Evolutionary conservation across 495 filamentous ascomycete genomes (phyloP).

Genomic region (Hyaloscypha bicolor): DNA sequence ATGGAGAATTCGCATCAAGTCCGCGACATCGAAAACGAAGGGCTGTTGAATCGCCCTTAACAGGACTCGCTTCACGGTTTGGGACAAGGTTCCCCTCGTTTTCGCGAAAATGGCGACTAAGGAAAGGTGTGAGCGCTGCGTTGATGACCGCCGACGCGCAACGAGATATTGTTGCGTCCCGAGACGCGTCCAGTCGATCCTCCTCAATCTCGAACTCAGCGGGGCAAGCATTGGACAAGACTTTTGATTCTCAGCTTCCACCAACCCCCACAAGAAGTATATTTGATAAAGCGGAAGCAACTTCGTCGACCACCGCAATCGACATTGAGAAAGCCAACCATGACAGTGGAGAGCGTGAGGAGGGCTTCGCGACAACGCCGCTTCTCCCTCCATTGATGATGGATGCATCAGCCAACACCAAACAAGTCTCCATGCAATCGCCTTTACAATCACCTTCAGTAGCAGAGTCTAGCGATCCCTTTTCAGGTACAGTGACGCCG

Average conservation of each 20-base stretch:
- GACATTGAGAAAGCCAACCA: conserved; percentile 60
- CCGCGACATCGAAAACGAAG: conserved; percentile 61
- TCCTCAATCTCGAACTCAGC: conserved; percentile 67
- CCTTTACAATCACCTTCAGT: conserved; percentile 80
- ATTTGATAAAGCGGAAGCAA: conserved; percentile 48
- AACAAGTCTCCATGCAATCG: conserved; percentile 59
- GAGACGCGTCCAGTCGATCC: conserved; percentile 63
- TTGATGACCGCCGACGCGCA: conserved; percentile 30
- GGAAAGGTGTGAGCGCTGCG: conserved; percentile 44
- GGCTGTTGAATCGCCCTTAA: conserved; percentile 64
- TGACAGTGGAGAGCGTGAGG: conserved; percentile 55
- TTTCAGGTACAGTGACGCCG: conserved; percentile 26
- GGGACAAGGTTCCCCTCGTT: conserved; percentile 74
- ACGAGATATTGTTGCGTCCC: conserved; percentile 32
- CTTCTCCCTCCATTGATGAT: conserved; percentile 79
- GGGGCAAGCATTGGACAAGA: conserved; percentile 47
- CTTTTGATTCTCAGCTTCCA: conserved; percentile 58
- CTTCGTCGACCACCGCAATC: conserved; percentile 46
- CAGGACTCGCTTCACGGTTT: conserved; percentile 66
- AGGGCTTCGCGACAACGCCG: conserved; percentile 72
- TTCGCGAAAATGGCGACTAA: conserved; percentile 46
- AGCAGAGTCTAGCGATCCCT: conserved; percentile 28
- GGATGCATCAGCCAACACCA: conserved; percentile 45
- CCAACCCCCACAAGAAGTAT: conserved; percentile 68
- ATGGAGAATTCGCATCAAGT: conserved; percentile 57